Conservation (phyloP, 2,329 filamentous ascomycete species). For the Scedosporium dehoogii region DNA sequence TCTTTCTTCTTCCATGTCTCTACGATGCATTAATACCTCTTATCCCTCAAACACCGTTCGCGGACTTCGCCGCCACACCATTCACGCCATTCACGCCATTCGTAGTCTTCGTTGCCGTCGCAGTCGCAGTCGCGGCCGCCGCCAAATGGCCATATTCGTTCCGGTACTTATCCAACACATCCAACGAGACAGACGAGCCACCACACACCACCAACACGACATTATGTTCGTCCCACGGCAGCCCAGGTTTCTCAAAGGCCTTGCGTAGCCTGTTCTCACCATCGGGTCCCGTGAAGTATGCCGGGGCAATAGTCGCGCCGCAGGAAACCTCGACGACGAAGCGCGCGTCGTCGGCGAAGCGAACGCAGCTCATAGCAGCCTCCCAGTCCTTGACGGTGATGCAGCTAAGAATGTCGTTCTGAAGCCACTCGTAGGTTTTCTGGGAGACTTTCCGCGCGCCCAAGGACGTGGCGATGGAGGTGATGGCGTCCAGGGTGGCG, state of each 20-base stretch:
- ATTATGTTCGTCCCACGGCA: constrained; percentile 48
- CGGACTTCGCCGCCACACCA: no score
- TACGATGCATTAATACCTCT: no score
- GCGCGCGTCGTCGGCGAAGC: constrained; percentile 72
- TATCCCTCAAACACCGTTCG: no score
- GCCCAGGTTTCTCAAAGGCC: constrained; percentile 47
- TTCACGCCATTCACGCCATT: background rate
- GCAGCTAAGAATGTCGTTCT: constrained; percentile 23
- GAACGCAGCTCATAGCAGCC: constrained; percentile 66
- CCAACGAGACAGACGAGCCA: constrained; percentile 55
- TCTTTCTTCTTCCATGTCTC: no score
- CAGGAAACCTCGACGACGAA: constrained; percentile 78
- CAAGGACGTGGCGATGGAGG: constrained; percentile 63
- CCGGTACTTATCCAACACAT: constrained; percentile 43
- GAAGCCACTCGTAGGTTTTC: constrained; percentile 56
- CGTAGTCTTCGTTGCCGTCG: background rate
- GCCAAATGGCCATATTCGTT: constrained; percentile 28
- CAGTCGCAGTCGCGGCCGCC: background rate
- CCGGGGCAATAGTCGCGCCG: constrained; percentile 65
- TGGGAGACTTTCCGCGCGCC: constrained; percentile 64
- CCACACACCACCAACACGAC: constrained; percentile 83
- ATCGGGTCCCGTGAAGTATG: constrained; percentile 31
- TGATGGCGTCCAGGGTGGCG: constrained; percentile 60
- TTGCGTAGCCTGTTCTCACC: constrained; percentile 34
- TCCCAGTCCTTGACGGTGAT: constrained; percentile 43